Percentiles rank a stretch among this genome's conserved stretches.
Evolutionary conservation across 2,329 filamentous ascomycete genomes (phyloP).

Genomic region (Myotisia sp.): DNA sequence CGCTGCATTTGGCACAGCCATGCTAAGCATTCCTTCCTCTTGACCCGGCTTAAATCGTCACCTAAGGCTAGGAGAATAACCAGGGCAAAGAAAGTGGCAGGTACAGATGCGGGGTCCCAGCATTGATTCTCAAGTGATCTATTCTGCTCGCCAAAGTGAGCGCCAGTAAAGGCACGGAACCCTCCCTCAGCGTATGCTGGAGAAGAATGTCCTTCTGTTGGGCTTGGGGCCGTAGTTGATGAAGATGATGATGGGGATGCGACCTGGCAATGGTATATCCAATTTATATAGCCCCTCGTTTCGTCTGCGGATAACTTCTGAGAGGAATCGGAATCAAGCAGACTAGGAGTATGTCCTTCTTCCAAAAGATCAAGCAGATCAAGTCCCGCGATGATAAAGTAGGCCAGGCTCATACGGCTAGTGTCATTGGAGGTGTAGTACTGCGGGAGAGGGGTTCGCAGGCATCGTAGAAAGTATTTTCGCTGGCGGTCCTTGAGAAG

Average conservation of each 20-base stretch:
- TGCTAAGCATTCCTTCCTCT: slow-evolving; percentile 49
- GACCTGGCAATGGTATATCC: slow-evolving; percentile 80
- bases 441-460: slow-evolving; percentile 64
- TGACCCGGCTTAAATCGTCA: slow-evolving; percentile 51
- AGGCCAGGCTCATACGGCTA: slow-evolving; percentile 75
- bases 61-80: slow-evolving; percentile 54
- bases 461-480: slow-evolving; percentile 84
- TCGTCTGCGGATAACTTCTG: slow-evolving; percentile 37
- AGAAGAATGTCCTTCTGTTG: slow-evolving; percentile 5
- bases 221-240: no score
- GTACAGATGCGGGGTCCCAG: slow-evolving; percentile 68
- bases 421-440: slow-evolving; percentile 81
- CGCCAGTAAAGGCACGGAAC: slow-evolving; percentile 74
- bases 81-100: slow-evolving; percentile 80
- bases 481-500: slow-evolving; percentile 49
- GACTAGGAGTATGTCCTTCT: no score
- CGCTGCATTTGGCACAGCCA: slow-evolving; percentile 71
- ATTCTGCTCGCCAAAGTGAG: slow-evolving; percentile 36
- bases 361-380: slow-evolving; percentile 59
- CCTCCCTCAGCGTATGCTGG: slow-evolving; percentile 55
- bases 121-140: slow-evolving; percentile 38
- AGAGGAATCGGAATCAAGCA: background rate
- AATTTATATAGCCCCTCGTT: slow-evolving; percentile 46
- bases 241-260: no score
- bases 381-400: slow-evolving; percentile 74